Conservation (phyloP, 2,329 filamentous ascomycete species). For the Didymellaceae sp. region DNA sequence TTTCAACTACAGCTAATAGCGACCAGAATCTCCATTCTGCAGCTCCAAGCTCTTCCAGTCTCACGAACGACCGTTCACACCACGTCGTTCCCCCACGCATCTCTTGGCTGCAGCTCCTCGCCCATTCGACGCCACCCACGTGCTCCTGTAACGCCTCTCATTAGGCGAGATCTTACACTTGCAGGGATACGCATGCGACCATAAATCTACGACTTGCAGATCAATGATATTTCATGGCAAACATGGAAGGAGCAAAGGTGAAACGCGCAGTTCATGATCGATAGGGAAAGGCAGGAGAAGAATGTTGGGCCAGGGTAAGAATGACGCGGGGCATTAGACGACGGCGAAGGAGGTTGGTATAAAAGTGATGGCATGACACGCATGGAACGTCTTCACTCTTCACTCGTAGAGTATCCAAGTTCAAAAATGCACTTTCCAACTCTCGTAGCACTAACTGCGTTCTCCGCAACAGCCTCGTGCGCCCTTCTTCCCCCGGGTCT, state of each 20-base stretch:
- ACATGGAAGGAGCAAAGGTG: background rate
- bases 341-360: too few species aligned
- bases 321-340: too few species aligned
- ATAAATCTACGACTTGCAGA: background rate
- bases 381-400: too few species aligned
- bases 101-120: background rate
- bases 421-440: too few species aligned
- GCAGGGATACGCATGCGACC: background rate
- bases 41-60: background rate
- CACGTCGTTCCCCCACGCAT: background rate
- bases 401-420: too few species aligned
- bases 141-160: constrained; percentile 7
- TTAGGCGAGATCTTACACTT: constrained; percentile 12
- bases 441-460: background rate
- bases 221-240: background rate
- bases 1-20: too few species aligned
- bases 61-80: background rate
- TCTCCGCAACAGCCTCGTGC: background rate
- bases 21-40: too few species aligned
- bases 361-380: too few species aligned
- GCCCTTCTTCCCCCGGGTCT: background rate
- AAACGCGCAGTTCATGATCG: too few species aligned
- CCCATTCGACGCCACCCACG: background rate
- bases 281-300: too few species aligned
- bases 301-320: too few species aligned